Conservation (phyloP, 2,329 filamentous ascomycete species). For the Chaetomium sp. region DNA sequence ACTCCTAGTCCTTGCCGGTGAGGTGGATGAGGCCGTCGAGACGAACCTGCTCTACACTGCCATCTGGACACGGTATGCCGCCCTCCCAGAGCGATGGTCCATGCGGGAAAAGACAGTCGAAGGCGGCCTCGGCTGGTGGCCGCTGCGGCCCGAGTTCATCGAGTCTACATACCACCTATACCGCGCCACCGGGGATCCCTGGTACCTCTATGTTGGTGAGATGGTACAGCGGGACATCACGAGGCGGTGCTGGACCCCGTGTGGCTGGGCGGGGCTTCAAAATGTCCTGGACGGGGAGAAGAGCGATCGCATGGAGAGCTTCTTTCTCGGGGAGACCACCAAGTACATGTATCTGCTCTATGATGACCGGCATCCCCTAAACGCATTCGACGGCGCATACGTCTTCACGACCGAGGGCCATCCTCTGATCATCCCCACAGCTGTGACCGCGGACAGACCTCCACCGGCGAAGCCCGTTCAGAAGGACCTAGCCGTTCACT, state of each 20-base stretch:
- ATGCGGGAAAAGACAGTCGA: slow-evolving; percentile 82
- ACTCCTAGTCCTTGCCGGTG: slow-evolving; percentile 79
- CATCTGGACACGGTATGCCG: slow-evolving; percentile 92
- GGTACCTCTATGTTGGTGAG: slow-evolving; percentile 94
- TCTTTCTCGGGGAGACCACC: slow-evolving; percentile 93
- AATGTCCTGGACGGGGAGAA: slow-evolving; percentile 81
- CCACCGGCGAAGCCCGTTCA: slow-evolving; percentile 16
- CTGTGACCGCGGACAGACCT: slow-evolving; percentile 36
- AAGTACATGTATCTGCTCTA: slow-evolving; percentile 96
- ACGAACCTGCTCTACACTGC: slow-evolving; percentile 90
- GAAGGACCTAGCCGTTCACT: slow-evolving; percentile 35
- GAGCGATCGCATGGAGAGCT: slow-evolving; percentile 96
- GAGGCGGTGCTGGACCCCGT: slow-evolving; percentile 83
- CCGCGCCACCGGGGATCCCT: slow-evolving; percentile 87
- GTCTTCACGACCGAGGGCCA: slow-evolving; percentile 98
- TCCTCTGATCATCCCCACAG: slow-evolving; percentile 78
- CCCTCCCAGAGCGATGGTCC: slow-evolving; percentile 92
- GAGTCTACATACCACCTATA: slow-evolving; percentile 98
- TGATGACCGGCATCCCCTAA: slow-evolving; percentile 81
- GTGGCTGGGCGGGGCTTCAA: slow-evolving; percentile 90
- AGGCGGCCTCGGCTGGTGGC: slow-evolving; percentile 89
- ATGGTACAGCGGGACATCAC: slow-evolving; percentile 92
- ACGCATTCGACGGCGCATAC: slow-evolving; percentile 80
- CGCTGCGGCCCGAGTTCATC: slow-evolving; percentile 91
- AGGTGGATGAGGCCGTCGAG: slow-evolving; percentile 87